Conservation (phyloP, 805 yeast genomes). For the Hanseniaspora lindneri region DNA sequence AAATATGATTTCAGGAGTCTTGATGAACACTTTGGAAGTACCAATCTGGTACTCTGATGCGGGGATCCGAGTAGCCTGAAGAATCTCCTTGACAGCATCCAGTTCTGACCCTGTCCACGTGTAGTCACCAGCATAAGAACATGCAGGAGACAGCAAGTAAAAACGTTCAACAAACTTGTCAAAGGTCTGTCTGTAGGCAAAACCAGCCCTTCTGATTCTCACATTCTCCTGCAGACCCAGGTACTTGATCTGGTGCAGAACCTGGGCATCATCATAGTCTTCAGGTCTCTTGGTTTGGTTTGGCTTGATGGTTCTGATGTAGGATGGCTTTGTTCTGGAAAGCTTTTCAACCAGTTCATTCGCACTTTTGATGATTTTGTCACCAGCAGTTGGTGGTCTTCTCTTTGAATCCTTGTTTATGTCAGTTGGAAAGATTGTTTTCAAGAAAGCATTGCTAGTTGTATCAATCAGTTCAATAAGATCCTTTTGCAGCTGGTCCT, state of each 20-base stretch:
- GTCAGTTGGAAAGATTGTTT: slow-evolving; percentile 48
- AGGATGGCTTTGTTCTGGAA: slow-evolving; percentile 85
- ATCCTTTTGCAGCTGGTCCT: slow-evolving; percentile 85
- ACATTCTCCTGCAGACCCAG: slow-evolving; percentile 94
- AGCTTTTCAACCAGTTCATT: slow-evolving; percentile 79
- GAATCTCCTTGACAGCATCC: slow-evolving; percentile 42
- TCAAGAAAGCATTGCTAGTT: slow-evolving; percentile 54
- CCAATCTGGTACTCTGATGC: slow-evolving; percentile 79
- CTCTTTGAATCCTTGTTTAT: slow-evolving; percentile 58
- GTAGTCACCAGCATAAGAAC: slow-evolving; percentile 83
- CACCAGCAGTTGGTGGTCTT: slow-evolving; percentile 93
- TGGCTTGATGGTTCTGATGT: slow-evolving; percentile 94
- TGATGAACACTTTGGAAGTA: slow-evolving; percentile 81
- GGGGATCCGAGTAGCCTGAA: slow-evolving; percentile 59
- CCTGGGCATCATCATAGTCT: slow-evolving; percentile 81
- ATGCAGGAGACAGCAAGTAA: slow-evolving; percentile 70
- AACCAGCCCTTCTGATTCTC: slow-evolving; percentile 95
- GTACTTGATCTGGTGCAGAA: slow-evolving; percentile 89
- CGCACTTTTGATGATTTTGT: slow-evolving; percentile 84
- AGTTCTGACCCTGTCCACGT: slow-evolving; percentile 52
- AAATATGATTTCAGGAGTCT: slow-evolving; percentile 91
- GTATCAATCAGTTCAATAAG: slow-evolving; percentile 66
- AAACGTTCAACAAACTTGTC: slow-evolving; percentile 93
- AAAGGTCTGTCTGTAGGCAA: slow-evolving; percentile 92
- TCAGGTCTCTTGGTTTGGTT: slow-evolving; percentile 83